Evolutionary conservation across 2,329 filamentous ascomycete species (phyloP).

Genomic region (Parasarocladium wereldwijsianum): DNA sequence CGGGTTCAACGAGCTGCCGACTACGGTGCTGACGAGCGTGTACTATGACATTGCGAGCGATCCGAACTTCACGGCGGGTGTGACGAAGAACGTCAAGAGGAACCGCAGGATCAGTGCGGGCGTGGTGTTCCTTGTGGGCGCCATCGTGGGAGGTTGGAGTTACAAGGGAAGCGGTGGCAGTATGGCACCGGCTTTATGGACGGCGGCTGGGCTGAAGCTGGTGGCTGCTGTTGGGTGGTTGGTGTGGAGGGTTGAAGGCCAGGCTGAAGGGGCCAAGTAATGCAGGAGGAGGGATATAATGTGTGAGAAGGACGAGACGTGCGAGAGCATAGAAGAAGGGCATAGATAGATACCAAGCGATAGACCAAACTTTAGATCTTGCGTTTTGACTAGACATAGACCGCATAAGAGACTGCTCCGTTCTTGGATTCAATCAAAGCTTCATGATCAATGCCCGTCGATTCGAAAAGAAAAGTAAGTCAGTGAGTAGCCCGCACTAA

Average conservation of each 20-base stretch:
- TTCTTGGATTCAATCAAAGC: too few species aligned
- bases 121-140: conserved; percentile 29
- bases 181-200: conserved; percentile 25
- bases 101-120: conserved; percentile 31
- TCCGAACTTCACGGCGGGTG: conserved; percentile 25
- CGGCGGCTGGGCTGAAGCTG: conserved; percentile 28
- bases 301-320: too few species aligned
- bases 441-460: too few species aligned
- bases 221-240: conserved; percentile 21
- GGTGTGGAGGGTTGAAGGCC: conserved; percentile 15
- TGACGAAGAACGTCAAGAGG: conserved; percentile 29
- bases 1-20: conserved; percentile 37
- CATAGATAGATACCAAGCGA: too few species aligned
- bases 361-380: too few species aligned
- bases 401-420: too few species aligned
- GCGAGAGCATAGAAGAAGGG: too few species aligned
- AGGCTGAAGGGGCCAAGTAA: too few species aligned
- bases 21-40: conserved; percentile 38
- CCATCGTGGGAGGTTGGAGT: conserved; percentile 33
- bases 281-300: background rate
- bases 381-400: too few species aligned
- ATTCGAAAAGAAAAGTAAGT: too few species aligned
- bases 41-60: conserved; percentile 39
- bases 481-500: too few species aligned
- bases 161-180: conserved; percentile 25